These are phyloP conservation scores for Pestalotiopsis sp. DNA, from an alignment of 2,329 filamentous ascomycete species.

Conservation along the genomic window DNA sequence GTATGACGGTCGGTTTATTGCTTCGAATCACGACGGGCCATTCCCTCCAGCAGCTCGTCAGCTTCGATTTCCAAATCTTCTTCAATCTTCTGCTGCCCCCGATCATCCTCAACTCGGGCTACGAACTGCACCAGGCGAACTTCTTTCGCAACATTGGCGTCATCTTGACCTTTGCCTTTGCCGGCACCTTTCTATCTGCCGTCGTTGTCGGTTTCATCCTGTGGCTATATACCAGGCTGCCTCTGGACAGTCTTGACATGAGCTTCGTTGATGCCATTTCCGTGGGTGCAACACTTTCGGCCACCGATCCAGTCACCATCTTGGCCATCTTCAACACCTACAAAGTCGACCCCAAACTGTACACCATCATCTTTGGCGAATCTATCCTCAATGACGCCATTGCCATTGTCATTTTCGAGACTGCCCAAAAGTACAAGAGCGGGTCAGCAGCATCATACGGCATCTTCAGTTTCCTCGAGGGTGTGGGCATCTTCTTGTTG, in stretches of 20 bases:
- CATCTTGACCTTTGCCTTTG: conserved; percentile 96
- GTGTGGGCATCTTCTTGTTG: conserved; percentile 89
- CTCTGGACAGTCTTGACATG: conserved; percentile 82
- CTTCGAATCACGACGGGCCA: conserved; percentile 80
- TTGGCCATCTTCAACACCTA: conserved; percentile 99
- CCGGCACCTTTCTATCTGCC: conserved; percentile 94
- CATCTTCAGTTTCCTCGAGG: conserved; percentile 83
- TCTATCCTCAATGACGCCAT: conserved; percentile 98
- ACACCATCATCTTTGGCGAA: conserved; percentile 98
- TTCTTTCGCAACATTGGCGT: conserved; percentile 99
- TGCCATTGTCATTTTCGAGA: conserved; percentile 98
- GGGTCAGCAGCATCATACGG: conserved; percentile 73
- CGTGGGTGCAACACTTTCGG: conserved; percentile 92
- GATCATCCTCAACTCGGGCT: conserved; percentile 95
- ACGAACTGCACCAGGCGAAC: conserved; percentile 97
- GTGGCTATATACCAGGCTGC: conserved; percentile 85
- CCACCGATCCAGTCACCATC: conserved; percentile 96
- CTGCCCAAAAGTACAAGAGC: conserved; percentile 87
- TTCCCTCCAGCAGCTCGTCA: conserved; percentile 86
- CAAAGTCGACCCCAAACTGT: conserved; percentile 98
- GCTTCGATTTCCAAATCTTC: conserved; percentile 99
- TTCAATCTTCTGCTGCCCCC: conserved; percentile 98
- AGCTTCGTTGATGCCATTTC: conserved; percentile 95
- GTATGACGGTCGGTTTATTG: conserved; percentile 92
- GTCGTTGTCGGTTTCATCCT: conserved; percentile 90